Evolutionary conservation across 441 rosid species (phyloP).

Genomic region (Flueggea neowawraea): DNA sequence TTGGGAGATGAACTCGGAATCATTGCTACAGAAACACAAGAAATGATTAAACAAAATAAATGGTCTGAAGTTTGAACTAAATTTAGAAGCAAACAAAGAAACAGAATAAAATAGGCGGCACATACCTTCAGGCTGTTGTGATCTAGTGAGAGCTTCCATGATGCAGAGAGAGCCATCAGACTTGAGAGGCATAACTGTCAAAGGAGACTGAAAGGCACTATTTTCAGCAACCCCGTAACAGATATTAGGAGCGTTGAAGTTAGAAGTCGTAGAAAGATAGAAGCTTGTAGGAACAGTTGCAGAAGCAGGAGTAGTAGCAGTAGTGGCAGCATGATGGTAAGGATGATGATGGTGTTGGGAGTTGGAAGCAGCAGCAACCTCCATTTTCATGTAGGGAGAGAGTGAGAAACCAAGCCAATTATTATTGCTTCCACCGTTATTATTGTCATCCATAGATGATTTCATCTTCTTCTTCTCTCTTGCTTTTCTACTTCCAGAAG

Average conservation of each 20-base stretch:
- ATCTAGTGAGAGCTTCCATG: slow-evolving; percentile 83
- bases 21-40: slow-evolving; percentile 27
- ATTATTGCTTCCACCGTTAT: slow-evolving; percentile 27
- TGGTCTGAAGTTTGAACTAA: neutral
- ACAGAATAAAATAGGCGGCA: neutral
- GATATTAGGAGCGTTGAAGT: slow-evolving; percentile 27
- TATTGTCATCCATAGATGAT: slow-evolving; percentile 32
- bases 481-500: slow-evolving; percentile 6
- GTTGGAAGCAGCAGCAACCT: slow-evolving; percentile 28
- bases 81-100: neutral
- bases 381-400: slow-evolving; percentile 72
- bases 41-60: neutral
- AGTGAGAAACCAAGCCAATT: slow-evolving; percentile 80
- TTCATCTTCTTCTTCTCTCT: slow-evolving; percentile 36
- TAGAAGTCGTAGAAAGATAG: slow-evolving; percentile 30
- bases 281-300: slow-evolving; percentile 38
- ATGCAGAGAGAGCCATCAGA: slow-evolving; percentile 97
- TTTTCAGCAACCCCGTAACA: slow-evolving; percentile 44
- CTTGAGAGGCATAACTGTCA: slow-evolving; percentile 80
- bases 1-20: slow-evolving; percentile 58
- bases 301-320: slow-evolving; percentile 15
- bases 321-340: slow-evolving; percentile 17
- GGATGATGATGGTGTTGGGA: slow-evolving; percentile 31
- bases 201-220: slow-evolving; percentile 42
- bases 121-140: slow-evolving; percentile 59